These are phyloP conservation scores for Boletus rufocinnamomeus DNA, from an alignment of 768 basidiomycete genomes.

Conservation along the genomic window DNA sequence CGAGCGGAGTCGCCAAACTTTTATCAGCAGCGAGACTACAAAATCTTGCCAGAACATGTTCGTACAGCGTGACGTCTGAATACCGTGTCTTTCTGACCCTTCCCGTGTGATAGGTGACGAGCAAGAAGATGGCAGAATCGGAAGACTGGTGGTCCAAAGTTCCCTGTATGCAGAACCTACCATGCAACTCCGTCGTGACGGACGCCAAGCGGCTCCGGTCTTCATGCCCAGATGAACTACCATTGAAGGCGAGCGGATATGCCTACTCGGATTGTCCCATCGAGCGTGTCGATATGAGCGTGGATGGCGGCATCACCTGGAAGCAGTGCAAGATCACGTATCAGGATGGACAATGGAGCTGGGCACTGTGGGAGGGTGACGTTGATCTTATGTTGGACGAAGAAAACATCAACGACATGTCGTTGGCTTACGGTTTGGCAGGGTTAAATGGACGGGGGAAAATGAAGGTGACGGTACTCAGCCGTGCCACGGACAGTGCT, in stretches of 20 bases:
- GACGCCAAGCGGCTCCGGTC: constrained; percentile 11
- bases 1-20: constrained; percentile 60
- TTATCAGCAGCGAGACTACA: constrained; percentile 75
- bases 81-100: not conserved
- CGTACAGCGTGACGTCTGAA: constrained; percentile 22
- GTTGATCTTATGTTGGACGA: constrained; percentile 36
- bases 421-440: not conserved
- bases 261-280: constrained; percentile 54
- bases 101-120: constrained; percentile 22
- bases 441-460: constrained; percentile 15
- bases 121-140: constrained; percentile 26
- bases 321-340: constrained; percentile 52
- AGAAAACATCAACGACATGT: constrained; percentile 20
- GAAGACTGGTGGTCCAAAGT: constrained; percentile 51
- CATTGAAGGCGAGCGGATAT: constrained; percentile 51
- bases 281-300: constrained; percentile 49
- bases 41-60: constrained; percentile 55
- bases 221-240: constrained; percentile 25
- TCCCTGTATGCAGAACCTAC: constrained; percentile 58
- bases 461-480: constrained; percentile 32
- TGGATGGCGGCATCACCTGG: constrained; percentile 57
- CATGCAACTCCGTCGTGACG: constrained; percentile 64
- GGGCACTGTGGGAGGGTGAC: constrained; percentile 67
- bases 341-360: constrained; percentile 68
- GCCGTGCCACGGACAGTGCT: constrained; percentile 53